Evolutionary conservation across 495 filamentous ascomycete genomes (phyloP), one percentile per base, ranked within the genome.

Genomic region (Penicillium soppii): DNA sequence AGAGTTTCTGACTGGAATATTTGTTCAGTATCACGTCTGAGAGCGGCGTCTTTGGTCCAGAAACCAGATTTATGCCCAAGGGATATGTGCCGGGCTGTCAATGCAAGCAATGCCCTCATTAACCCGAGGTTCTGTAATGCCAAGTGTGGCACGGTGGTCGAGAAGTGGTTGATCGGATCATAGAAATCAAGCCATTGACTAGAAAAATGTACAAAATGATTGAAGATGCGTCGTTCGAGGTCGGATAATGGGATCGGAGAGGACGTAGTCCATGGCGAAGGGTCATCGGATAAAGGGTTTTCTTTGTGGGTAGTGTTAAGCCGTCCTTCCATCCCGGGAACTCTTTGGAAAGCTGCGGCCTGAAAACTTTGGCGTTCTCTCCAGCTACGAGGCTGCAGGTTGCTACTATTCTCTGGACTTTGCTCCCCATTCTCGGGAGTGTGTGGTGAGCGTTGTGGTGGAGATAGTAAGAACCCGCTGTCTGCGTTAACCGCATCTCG

Each of bases 401-500:
- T 57, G 8, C 49, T 45, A 29, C 54, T 62, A 15, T 57, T 52
- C 4, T 29, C 42, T 7, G 58, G 45, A 21, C 49, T 46, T 3
- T 23, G 33, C 1, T 45, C 5, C 21, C 50, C 37, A 2, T 32
- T 35, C 9, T 36, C 20, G 6, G 15, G 29, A 1, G 35, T 26
- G 2, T 42, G 44, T 3, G 56, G 45, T 8, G 50, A 51, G 22
- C 49, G 46, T 13, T 56, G 52, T 1, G 49, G 57, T 3, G 65
- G 57, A 0, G 65, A 66, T 13, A 68, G 39, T 5, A 61, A 21
- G 21, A 68, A 65, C 10, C 57, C 46, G 5, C 51, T 53, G 25
- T 68, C 54, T 17, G 59, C 57, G 46, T 63, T 65, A 3, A 56
- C 65, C 12, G 65, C 65, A 46, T 68, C 65, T 3, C 52, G 59